Evolutionary conservation across 1,139 yeast species (phyloP).

Genomic region (Scheffersomyces parashehatae): DNA sequence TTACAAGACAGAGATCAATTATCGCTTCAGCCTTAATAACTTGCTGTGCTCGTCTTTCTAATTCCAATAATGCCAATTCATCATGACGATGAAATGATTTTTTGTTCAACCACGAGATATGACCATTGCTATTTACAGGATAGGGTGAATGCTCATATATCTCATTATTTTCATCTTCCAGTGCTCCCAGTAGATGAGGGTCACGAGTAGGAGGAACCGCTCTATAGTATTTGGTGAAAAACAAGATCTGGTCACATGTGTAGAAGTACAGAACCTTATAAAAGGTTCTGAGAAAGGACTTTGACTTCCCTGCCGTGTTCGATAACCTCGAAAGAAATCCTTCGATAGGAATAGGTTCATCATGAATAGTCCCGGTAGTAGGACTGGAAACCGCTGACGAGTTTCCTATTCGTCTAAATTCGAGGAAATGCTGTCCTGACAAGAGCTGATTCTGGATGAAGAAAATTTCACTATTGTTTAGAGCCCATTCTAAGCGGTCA

Average conservation of each 20-base stretch:
- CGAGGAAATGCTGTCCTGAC: constrained; percentile 39
- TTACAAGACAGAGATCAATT: constrained; percentile 58
- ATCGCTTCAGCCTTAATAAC: constrained; percentile 61
- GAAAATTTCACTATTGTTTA: constrained; percentile 51
- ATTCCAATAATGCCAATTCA: constrained; percentile 57
- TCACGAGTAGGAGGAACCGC: constrained; percentile 64
- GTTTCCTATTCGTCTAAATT: constrained; percentile 45
- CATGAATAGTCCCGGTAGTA: constrained; percentile 11
- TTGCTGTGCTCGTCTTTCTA: constrained; percentile 59
- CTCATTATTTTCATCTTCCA: constrained; percentile 6
- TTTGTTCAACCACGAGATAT: constrained; percentile 60
- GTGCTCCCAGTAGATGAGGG: constrained; percentile 23
- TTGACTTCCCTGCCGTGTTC: constrained; percentile 48
- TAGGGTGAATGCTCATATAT: constrained; percentile 54
- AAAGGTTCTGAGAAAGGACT: constrained; percentile 43
- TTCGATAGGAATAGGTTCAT: constrained; percentile 71
- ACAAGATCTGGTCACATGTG: constrained; percentile 60
- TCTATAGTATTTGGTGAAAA: constrained; percentile 54
- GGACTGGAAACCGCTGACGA: constrained; percentile 6
- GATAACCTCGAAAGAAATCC: constrained; percentile 70
- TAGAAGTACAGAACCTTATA: constrained; percentile 62
- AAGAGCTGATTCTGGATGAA: constrained; percentile 31
- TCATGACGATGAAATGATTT: constrained; percentile 54
- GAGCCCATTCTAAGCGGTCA: constrained; percentile 77
- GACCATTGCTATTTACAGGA: constrained; percentile 44